Evolutionary conservation across 2,329 filamentous ascomycete species (phyloP).

Genomic region (Xylaria sp.): DNA sequence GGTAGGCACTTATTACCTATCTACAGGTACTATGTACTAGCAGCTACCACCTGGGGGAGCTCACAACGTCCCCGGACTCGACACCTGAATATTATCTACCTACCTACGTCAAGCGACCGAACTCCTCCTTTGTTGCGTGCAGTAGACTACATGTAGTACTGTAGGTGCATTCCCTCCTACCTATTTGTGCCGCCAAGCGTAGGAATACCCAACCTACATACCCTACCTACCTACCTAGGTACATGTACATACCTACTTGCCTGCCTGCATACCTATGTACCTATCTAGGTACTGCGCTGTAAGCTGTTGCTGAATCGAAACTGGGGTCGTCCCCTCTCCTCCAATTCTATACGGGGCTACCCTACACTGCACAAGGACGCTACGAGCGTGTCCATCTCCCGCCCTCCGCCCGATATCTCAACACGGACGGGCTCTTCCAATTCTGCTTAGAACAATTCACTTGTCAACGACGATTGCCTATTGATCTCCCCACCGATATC

Average conservation of each 20-base stretch:
- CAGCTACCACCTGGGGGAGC: neutral
- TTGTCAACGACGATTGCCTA: slow-evolving; percentile 29
- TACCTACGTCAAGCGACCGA: neutral
- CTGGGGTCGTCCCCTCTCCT: slow-evolving; percentile 37
- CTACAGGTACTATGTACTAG: neutral
- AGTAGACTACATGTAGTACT: neutral
- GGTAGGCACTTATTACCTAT: neutral
- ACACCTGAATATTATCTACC: slow-evolving; percentile 1
- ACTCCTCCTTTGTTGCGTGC: neutral
- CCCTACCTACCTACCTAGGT: neutral
- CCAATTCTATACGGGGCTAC: slow-evolving; percentile 23
- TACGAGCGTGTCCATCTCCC: slow-evolving; percentile 33
- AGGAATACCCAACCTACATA: slow-evolving; percentile 14
- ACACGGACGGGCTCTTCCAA: slow-evolving; percentile 33
- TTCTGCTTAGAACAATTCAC: slow-evolving; percentile 30
- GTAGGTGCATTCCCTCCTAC: too few species aligned
- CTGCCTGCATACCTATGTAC: slow-evolving; percentile 1
- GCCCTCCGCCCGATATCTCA: slow-evolving; percentile 33
- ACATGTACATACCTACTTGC: neutral
- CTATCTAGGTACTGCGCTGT: slow-evolving; percentile 7
- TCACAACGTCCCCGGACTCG: neutral
- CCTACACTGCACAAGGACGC: slow-evolving; percentile 29
- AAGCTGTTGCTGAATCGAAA: slow-evolving; percentile 19
- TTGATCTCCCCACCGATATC: slow-evolving; percentile 22
- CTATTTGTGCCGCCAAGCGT: slow-evolving; percentile 9